Base-by-base conservation (phyloP, 225 moss, liverwort and hornwort genomes). In the Ulota crispa region DNA sequence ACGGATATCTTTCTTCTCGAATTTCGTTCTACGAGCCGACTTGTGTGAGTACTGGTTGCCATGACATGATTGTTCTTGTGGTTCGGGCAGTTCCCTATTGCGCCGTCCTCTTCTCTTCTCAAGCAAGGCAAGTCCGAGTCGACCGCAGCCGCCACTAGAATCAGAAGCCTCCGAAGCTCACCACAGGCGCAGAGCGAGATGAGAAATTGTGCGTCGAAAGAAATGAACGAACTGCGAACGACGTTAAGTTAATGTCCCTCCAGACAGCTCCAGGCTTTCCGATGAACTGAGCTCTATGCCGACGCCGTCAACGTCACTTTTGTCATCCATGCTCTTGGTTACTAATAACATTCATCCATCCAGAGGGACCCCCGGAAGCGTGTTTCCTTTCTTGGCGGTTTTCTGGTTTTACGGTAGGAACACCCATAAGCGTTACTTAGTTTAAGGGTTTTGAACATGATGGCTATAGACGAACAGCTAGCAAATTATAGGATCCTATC, bases 1-100 rank as follows among this genome's bases (percentile, higher is more conserved):
- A 39, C 93, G 94, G 95, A 95, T 95, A 95, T 95, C 97, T 88
- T 98, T 98, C 67, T 89, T 92, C 86, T 92, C 82, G 21, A 98
- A 95, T 86, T 95, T 98, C 8, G 95, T 88, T 27, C 97, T 89
- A 55, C 92, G 92, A 11, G 94, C 95, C 52, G 93, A 91, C 85
- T 95, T 98, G 83, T 98, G 95, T 68, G 97, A 98, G 82, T 92
- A 98, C 74, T 95, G 94, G 85, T 98, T 98, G 37, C 95, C 94
- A 82, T 95, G 92, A 87, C 94, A n/a, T n/a, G n/a, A n/a, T n/a
- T 94, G 30, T 98, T 92, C 77, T 98, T 95, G 85, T 98, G 89
- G 61, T 86, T 93, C 80, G 97, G 93, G 78, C 97, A 98, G 78
- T 92, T 93, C 85, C 95, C 95, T 95, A 95, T 95, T 6, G 72